Evolutionary conservation across 2,329 filamentous ascomycete species (phyloP), one percentile per base, ranked within the genome.

Genomic region (Claviceps paspali): DNA sequence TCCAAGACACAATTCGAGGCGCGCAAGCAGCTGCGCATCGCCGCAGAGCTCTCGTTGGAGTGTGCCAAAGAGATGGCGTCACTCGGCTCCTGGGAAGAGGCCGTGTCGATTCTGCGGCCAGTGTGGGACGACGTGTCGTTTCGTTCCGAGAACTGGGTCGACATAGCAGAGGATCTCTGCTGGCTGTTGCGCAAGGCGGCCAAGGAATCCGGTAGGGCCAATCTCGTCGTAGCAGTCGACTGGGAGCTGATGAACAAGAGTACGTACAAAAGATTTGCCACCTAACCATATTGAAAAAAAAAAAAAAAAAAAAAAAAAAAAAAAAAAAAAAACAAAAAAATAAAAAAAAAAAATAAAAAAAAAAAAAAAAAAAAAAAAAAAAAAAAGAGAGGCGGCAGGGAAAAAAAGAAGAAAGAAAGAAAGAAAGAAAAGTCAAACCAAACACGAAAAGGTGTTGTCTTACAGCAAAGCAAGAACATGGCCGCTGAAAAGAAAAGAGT

Each of bases 211-310:
- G 65, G 65, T 6, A 65, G 71, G 36, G 65, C 64, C 7, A 67
- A 71, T 36, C 57, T 77, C 22, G 62, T 79, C 7, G 55, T 80
- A 26, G 64, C 73, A 21, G 68, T 77, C 35, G 74, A 79, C 48
- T 79, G 77, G 71, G 76, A 80, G 49, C 58, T 81, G 31, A 60
- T 79, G 52, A 64, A 73, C 40, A 66, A 55, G 31, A 63, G 73
- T 76, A n/a, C n/a, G n/a, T n/a, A n/a, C n/a, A n/a, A n/a, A n/a
- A n/a, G n/a, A n/a, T n/a, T n/a, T n/a, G n/a, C n/a, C n/a, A n/a
- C n/a, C n/a, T n/a, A n/a, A n/a, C n/a, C n/a, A n/a, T n/a, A n/a
- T n/a, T n/a, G n/a, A n/a, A n/a, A n/a, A n/a, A n/a, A n/a, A n/a
- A n/a, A n/a, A n/a, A n/a, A n/a, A n/a, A n/a, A n/a, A n/a, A n/a